These are phyloP conservation scores for Paramecium tetraurelia DNA, from an alignment of 73 alveolate species.

Conservation along the genomic window DNA sequence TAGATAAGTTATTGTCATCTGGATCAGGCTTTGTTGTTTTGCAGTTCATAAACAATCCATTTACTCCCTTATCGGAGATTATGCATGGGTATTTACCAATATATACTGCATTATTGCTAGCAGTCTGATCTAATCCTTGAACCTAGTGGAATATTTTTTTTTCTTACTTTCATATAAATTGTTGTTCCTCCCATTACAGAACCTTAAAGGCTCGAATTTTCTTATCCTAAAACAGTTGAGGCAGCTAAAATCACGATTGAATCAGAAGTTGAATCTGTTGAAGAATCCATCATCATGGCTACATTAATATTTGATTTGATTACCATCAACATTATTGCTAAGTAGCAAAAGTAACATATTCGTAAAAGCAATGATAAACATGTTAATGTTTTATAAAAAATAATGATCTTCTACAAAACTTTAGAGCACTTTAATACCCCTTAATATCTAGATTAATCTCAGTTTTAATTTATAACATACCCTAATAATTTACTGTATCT, in stretches of 20 bases:
- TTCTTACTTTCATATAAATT: neutral
- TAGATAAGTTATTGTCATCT: neutral
- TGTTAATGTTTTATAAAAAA: neutral
- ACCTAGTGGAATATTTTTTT: neutral
- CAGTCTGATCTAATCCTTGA: constrained; percentile 24
- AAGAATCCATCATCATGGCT: neutral
- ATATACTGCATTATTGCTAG: constrained; percentile 48
- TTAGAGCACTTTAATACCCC: neutral
- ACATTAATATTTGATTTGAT: neutral
- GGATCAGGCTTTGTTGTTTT: constrained; percentile 48
- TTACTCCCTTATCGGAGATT: constrained; percentile 57
- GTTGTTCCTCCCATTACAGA: constrained; percentile 16
- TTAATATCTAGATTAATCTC: neutral
- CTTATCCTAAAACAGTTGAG: neutral
- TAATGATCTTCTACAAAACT: constrained; percentile 2
- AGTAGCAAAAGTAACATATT: neutral
- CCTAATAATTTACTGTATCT: neutral
- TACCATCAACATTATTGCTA: neutral
- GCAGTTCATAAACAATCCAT: constrained; percentile 54
- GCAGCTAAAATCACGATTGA: constrained; percentile 22
- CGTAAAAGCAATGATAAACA: neutral
- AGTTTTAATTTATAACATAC: neutral
- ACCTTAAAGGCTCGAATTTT: neutral
- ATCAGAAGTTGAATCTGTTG: constrained; percentile 11
- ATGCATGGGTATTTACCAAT: constrained; percentile 55